Evolutionary conservation across 495 filamentous ascomycete genomes (phyloP).

Genomic region (Achaetomiella virescens): DNA sequence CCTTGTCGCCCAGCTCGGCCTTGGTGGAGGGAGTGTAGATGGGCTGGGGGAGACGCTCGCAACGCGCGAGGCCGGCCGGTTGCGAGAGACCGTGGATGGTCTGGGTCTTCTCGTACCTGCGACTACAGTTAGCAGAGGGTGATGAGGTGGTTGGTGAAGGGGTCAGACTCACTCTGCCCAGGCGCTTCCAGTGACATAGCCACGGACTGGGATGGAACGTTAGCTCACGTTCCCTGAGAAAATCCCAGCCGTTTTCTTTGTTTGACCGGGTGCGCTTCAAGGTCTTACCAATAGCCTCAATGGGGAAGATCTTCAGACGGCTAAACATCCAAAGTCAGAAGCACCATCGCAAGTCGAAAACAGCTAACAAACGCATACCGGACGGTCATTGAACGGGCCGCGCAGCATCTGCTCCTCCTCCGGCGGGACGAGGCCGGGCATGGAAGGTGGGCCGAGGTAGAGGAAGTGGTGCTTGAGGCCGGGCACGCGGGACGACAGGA

Average conservation of each 20-base stretch:
- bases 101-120: constrained; percentile 49
- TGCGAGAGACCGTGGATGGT: constrained; percentile 77
- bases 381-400: constrained; percentile 75
- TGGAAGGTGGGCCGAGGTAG: constrained; percentile 56
- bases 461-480: constrained; percentile 71
- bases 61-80: constrained; percentile 61
- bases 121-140: constrained; percentile 32
- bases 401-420: constrained; percentile 50
- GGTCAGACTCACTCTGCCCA: constrained; percentile 57
- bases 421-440: constrained; percentile 36
- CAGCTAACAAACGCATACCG: constrained; percentile 15
- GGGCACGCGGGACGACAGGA: constrained; percentile 61
- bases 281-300: constrained; percentile 57
- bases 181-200: constrained; percentile 89
- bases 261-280: too few species aligned
- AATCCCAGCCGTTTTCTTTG: neutral
- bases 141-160: neutral
- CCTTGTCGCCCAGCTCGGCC: constrained; percentile 73
- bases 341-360: neutral
- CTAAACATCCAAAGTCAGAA: constrained; percentile 17
- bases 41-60: constrained; percentile 61
- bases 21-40: constrained; percentile 91
- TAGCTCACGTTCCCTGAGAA: neutral
- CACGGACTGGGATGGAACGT: constrained; percentile 50
- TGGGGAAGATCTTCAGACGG: constrained; percentile 69